Evolutionary conservation across 768 basidiomycete genomes (phyloP), one percentile per base, ranked within the genome.

Genomic region (Lactarius indigo): DNA sequence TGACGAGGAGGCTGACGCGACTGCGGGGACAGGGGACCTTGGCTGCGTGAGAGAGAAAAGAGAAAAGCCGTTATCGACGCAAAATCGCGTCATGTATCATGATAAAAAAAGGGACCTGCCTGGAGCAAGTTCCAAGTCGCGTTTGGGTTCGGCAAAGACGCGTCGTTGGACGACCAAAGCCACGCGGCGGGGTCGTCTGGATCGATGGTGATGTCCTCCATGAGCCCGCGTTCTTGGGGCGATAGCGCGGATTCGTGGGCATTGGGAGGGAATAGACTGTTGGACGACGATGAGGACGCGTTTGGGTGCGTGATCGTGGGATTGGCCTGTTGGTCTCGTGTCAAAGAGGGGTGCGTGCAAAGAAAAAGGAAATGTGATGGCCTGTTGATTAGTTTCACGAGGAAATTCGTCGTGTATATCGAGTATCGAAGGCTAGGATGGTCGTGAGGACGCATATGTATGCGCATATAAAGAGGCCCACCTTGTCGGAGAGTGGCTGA

Each of bases 151-250:
- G 26, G 26, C 10, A 26, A 20, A 56, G 56, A 61, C 65, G 65
- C 56, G 65, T 63, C 50, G 17, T 56, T 52, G 18, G 13, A 5
- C 4, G 18, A 10, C 10, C 30, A 52, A 1, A 52, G 8, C 62
- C 66, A 67, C 42, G 54, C 58, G 57, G 39, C 41, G 31, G 52
- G 47, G 58, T 63, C 68, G 42, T 69, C 68, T 2, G 54, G 65
- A 44, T 58, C 65, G 26, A 62, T 47, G 0, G 68, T 69, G 52
- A 69, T 67, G 23, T 69, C 68, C 7, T 42, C 68, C 68, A 69
- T 67, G 31, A 69, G 62, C 57, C 62, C 61, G 61, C 65, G 65
- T 47, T 69, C 68, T 57, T 69, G 65, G 20, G 56, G 61, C 1
- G 68, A 69, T 10, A 67, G 58, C 37, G 39, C 35, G 4, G 35